Evolutionary conservation across 1,284 basidiomycete genomes (phyloP), one percentile per base, ranked within the genome.

Genomic region (Stereum hirsutum): DNA sequence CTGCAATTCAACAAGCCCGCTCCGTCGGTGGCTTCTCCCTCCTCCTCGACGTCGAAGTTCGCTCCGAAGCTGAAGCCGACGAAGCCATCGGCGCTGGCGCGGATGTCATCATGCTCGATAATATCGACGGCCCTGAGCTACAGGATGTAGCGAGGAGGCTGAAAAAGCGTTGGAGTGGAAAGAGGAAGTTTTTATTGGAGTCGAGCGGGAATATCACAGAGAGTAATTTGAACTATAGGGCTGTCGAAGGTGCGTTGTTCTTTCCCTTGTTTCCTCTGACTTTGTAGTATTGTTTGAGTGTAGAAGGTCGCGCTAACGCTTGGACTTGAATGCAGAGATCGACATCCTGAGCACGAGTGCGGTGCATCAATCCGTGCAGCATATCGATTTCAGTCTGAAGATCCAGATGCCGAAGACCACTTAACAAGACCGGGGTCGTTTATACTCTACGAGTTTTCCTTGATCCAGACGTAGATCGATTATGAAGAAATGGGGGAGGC

Each of bases 81-180:
- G 92, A 99, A 65, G 95, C 95, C 10, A 93, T 99, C 57, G 80
- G 84, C 30, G 94, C 95, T 1, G 95, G 95, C 3, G 95, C 94
- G 23, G 94, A 99, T 64, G 85, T 99, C 40, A 74, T 99, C 58
- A 99, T 99, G 95, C 78, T 99, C 17, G 96, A 99, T 59, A 97
- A 97, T 59, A 87, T 97, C 39, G 82, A 88, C 52, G 91, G 90
- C 4, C 65, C 70, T 3, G 74, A 83, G 52, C 69, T 97, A 35
- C 72, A 78, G 6, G 66, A 61, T 25, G 80, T 85, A 5, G 87
- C 90, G 5, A 71, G 69, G 42, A 70, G 70, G 28, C 62, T 97
- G 54, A 89, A 81, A 62, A 74, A 81, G 53, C 82, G 75, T 53
- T 91, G 86, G 86, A 64, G 59, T 12, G 87, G 83, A 10, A 75